Evolutionary conservation across 192 early-diverging fungal species (phyloP).

Genomic region (Backusella westeae): DNA sequence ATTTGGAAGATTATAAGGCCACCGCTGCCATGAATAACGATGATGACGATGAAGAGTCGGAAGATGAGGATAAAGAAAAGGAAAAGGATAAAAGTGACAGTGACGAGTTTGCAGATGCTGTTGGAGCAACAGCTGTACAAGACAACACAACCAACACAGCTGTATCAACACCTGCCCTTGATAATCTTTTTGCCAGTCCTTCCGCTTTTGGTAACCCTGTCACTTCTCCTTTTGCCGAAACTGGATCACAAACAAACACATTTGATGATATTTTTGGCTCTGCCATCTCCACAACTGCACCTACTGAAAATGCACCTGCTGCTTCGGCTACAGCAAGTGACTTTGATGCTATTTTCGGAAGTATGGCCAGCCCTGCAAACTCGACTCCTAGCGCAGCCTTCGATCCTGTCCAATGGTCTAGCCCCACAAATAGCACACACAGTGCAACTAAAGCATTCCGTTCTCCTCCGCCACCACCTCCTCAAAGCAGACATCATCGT

Average conservation of each 20-base stretch:
- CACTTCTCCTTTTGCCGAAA: slow-evolving; percentile 11
- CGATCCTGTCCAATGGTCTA: background rate
- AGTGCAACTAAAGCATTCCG: slow-evolving; percentile 1
- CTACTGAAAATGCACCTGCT: background rate
- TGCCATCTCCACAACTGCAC: background rate
- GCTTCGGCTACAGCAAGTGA: background rate
- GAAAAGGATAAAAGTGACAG: background rate
- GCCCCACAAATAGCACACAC: background rate
- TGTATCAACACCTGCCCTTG: background rate
- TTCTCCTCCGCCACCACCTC: slow-evolving; percentile 14
- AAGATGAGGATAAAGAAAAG: background rate
- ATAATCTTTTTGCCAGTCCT: slow-evolving; percentile 17
- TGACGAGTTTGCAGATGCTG: background rate
- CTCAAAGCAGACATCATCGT: slow-evolving; percentile 13
- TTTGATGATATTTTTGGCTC: slow-evolving; percentile 24
- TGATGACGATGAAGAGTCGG: background rate
- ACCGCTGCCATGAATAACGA: slow-evolving; percentile 16
- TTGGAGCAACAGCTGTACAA: background rate
- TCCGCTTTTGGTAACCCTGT: background rate
- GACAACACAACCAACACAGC: background rate
- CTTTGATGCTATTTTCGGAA: slow-evolving; percentile 12
- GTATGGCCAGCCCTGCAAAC: background rate
- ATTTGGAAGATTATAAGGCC: slow-evolving; percentile 44
- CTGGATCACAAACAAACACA: background rate
- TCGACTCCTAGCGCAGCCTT: background rate